Evolutionary conservation across 257 asterid species (phyloP).

Genomic region (Jacaranda copaia): DNA sequence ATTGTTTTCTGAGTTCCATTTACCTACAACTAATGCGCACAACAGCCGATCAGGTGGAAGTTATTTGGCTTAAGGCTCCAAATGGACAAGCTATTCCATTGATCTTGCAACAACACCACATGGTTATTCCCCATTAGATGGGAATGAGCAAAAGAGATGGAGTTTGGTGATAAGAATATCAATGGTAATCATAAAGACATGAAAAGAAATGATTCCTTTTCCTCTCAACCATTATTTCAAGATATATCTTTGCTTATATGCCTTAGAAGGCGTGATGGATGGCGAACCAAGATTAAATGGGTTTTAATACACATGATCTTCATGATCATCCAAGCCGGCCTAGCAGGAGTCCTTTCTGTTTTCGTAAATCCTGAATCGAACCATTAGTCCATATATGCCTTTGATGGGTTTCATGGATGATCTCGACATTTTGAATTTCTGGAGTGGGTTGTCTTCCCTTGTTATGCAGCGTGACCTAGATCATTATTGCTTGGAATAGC

Average conservation of each 20-base stretch:
- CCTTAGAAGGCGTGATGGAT: conserved; percentile 65
- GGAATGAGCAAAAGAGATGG: conserved; percentile 48
- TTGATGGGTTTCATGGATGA: conserved; percentile 69
- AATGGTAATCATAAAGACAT: conserved; percentile 36
- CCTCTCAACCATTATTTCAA: conserved; percentile 57
- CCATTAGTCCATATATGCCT: conserved; percentile 55
- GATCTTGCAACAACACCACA: conserved; percentile 73
- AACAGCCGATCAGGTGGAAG: conserved; percentile 74
- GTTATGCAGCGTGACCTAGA: conserved; percentile 42
- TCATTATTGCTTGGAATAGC: conserved; percentile 71
- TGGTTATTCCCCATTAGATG: conserved; percentile 79
- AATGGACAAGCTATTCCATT: conserved; percentile 66
- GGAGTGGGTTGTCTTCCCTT: conserved; percentile 46
- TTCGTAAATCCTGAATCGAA: conserved; percentile 53
- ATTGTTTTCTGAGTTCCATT: conserved; percentile 83
- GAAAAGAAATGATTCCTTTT: conserved; percentile 50
- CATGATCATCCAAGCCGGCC: conserved; percentile 50
- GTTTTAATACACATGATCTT: conserved; percentile 36
- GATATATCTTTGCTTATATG: conserved; percentile 65
- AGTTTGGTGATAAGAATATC: conserved; percentile 31
- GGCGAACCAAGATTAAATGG: conserved; percentile 48
- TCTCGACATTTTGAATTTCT: conserved; percentile 32
- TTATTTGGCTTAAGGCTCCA: conserved; percentile 69
- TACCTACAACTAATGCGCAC: conserved; percentile 97
- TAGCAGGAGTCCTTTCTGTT: conserved; percentile 55